Percentiles rank a stretch among this genome's conserved stretches.
Evolutionary conservation across 2,329 filamentous ascomycete genomes (phyloP).

Genomic region (Botrytis deweyae): DNA sequence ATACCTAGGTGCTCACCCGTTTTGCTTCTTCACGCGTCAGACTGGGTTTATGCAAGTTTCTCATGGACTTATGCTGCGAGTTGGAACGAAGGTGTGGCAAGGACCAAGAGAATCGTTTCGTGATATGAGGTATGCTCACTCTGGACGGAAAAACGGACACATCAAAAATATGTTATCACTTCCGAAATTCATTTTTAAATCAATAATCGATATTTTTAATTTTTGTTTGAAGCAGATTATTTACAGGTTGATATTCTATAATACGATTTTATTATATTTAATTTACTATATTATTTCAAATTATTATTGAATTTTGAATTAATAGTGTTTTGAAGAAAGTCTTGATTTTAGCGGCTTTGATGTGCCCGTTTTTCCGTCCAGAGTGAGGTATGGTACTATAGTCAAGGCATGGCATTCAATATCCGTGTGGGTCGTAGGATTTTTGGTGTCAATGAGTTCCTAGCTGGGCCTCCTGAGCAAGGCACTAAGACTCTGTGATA

Average conservation of each 20-base stretch:
- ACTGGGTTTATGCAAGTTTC: background rate
- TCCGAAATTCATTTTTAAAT: no score
- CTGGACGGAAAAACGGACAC: no score
- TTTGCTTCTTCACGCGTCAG: background rate
- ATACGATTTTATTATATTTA: no score
- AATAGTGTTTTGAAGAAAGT: no score
- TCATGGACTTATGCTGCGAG: background rate
- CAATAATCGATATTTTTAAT: no score
- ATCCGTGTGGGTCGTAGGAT: conserved; percentile 9
- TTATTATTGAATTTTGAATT: no score
- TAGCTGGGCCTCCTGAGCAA: background rate
- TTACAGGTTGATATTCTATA: no score
- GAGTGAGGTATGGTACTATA: background rate
- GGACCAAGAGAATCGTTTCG: conserved; percentile 6
- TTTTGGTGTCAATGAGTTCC: background rate
- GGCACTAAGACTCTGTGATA: background rate
- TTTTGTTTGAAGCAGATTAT: no score
- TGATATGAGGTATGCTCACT: conserved; percentile 6
- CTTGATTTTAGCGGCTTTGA: no score
- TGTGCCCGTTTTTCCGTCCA: no score
- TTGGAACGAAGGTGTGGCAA: conserved; percentile 4
- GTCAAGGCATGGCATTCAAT: background rate
- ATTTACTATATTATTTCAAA: no score
- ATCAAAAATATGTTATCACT: no score
- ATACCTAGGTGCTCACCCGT: background rate